Base-by-base conservation (phyloP, 164 flowering plant genomes). In the Annona squamosa region DNA sequence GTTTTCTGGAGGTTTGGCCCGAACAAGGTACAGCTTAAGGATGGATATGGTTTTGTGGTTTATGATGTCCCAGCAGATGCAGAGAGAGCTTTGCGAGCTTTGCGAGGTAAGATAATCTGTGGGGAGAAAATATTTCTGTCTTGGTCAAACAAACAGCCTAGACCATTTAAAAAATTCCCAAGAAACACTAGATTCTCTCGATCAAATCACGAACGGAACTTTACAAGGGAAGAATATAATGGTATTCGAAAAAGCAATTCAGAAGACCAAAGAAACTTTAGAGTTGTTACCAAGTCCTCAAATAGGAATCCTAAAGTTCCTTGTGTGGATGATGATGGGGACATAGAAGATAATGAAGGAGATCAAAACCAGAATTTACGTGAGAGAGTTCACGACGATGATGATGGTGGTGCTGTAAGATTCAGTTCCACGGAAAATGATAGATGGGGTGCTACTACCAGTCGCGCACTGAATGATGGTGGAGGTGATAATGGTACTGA, bases 121-220 rank as follows among this genome's bases (percentile, higher is more conserved):
- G 87, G 89, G 64, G 79, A 82, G 74, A 76, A 74, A 59, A 72
- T 86, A 70, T 78, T 79, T 71, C 77, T 86, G 73, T 68, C 84
- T 37, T 87, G 91, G 91, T 79, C 87, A 5, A 86, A 87, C 47
- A 79, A 80, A 71, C 89, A 87, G 81, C 89, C 85, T 17, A 77
- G 71, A 64, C 67, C 76, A 46, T 62, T 68, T 57, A 76, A 68
- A 67, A 80, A 73, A 18, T 70, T 73, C 76, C 48, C 72, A 19
- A 77, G 77, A 57, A 79, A 76, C 65, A 62, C 41, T 16, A 68
- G 80, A 63, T 18, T 75, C 6, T 77, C 73, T 73, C 77, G 72
- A 77, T 63, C 74, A 4, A 75, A 41, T 37, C 78, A 13, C 18
- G 76, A 75, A 44, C 77, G 78, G 74, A 66, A 45, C 45, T 70